Evolutionary conservation across 495 filamentous ascomycete species (phyloP).

Genomic region (Jackrogersella minutella): DNA sequence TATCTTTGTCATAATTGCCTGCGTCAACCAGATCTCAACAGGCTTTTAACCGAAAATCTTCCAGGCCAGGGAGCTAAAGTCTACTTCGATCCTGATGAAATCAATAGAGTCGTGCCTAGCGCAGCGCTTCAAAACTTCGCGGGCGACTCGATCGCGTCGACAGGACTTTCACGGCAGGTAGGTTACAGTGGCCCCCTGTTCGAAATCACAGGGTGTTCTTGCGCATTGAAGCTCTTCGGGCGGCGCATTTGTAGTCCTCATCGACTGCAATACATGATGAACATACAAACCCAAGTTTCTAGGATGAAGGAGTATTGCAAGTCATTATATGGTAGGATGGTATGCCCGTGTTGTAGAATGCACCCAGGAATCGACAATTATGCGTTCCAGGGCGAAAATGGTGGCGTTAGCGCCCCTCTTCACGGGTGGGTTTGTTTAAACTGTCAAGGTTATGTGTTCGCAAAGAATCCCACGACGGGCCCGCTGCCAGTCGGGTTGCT

Average conservation of each 20-base stretch:
- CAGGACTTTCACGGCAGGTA: not conserved
- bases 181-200: not conserved
- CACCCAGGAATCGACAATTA: slow-evolving; percentile 9
- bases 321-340: slow-evolving; percentile 6
- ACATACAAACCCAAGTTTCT: not conserved
- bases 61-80: too few relatives aligned
- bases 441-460: slow-evolving; percentile 16
- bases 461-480: not conserved
- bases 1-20: too few relatives aligned
- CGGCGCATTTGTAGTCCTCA: slow-evolving; percentile 19
- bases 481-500: not conserved
- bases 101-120: too few relatives aligned
- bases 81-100: too few relatives aligned
- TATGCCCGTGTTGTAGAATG: slow-evolving; percentile 7
- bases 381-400: not conserved
- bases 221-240: slow-evolving; percentile 3
- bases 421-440: slow-evolving; percentile 2
- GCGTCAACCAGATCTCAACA: too few relatives aligned
- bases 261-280: slow-evolving; percentile 10
- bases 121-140: not conserved
- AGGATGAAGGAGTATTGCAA: not conserved
- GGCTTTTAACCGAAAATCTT: too few relatives aligned
- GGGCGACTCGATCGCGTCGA: not conserved
- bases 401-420: not conserved
- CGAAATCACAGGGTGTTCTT: slow-evolving; percentile 7